A percentile compares a stretch with the other conserved stretches of the same genome.
phyloP scores from a whole-genome alignment of 345 rosid species.

The Cardamine occulta region DNA sequence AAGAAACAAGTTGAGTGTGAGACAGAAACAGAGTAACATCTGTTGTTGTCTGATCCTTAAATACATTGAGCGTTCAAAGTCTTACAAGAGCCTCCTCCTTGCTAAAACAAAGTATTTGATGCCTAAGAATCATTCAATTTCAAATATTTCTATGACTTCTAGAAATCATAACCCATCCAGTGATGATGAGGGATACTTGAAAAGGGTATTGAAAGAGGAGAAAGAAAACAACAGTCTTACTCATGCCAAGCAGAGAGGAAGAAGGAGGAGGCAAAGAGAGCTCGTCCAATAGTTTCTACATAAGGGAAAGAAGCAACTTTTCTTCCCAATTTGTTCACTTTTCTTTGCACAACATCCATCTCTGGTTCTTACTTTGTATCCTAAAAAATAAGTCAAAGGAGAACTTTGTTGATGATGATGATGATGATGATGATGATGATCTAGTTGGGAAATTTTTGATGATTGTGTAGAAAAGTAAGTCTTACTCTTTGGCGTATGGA shows the following conservation, averaged over 20 bases:
- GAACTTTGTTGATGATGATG: neutral
- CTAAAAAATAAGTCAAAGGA: slow-evolving; percentile 14
- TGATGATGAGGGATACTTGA: neutral
- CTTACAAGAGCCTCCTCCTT: neutral
- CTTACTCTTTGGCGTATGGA: slow-evolving; percentile 21
- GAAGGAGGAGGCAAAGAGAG: slow-evolving; percentile 44
- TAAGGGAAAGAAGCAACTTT: slow-evolving; percentile 39
- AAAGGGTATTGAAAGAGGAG: neutral
- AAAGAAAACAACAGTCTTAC: slow-evolving; percentile 10
- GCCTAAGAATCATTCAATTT: neutral
- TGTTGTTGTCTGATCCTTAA: no score
- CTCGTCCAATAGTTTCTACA: slow-evolving; percentile 39
- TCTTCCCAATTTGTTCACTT: slow-evolving; percentile 37
- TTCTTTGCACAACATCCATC: slow-evolving; percentile 43
- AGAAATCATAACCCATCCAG: no score
- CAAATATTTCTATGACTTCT: no score
- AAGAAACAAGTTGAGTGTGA: no score
- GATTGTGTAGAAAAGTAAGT: neutral
- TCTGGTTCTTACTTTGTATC: slow-evolving; percentile 22
- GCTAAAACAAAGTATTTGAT: neutral
- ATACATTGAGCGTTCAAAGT: no score
- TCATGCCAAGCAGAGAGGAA: slow-evolving; percentile 42
- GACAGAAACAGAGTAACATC: no score
- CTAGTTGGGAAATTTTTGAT: neutral
- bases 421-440: neutral